These are phyloP conservation scores for Cladophialophora chaetospira DNA, from an alignment of 2,329 filamentous ascomycete species.

Conservation along the genomic window DNA sequence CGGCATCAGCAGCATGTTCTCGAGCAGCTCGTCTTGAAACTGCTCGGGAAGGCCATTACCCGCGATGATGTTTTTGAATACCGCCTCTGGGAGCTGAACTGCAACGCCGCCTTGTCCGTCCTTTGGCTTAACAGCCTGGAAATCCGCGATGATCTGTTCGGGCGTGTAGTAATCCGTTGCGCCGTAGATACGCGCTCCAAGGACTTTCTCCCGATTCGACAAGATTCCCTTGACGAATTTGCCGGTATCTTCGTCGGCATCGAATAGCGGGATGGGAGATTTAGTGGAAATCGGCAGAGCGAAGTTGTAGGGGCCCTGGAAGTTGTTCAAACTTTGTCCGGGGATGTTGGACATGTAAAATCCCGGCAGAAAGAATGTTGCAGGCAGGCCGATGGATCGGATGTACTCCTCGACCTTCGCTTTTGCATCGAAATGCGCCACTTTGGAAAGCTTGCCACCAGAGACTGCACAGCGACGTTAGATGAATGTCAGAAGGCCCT, in stretches of 20 bases:
- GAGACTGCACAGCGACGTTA: constrained; percentile 31
- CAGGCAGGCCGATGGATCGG: constrained; percentile 36
- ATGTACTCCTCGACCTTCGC: constrained; percentile 44
- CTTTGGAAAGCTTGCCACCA: constrained; percentile 38
- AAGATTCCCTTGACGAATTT: constrained; percentile 42
- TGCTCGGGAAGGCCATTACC: constrained; percentile 35
- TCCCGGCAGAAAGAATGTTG: constrained; percentile 45
- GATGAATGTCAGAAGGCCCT: background rate
- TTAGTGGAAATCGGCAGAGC: constrained; percentile 33
- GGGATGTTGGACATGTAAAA: constrained; percentile 48
- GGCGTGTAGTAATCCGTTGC: constrained; percentile 45
- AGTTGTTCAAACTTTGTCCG: constrained; percentile 36
- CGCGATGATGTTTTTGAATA: constrained; percentile 47
- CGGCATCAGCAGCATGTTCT: constrained; percentile 56
- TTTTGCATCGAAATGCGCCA: constrained; percentile 46
- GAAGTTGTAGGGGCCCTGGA: constrained; percentile 37
- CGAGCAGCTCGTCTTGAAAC: constrained; percentile 51
- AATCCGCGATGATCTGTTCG: constrained; percentile 42
- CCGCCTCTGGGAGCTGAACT: constrained; percentile 40
- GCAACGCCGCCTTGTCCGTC: constrained; percentile 38
- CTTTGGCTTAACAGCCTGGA: constrained; percentile 40
- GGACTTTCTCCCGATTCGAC: constrained; percentile 32
- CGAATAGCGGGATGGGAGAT: constrained; percentile 47
- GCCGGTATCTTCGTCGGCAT: constrained; percentile 48
- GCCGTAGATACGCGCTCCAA: constrained; percentile 47